phyloP scores from a whole-genome alignment of 768 basidiomycete genomes.

The Mycena vitilis region DNA sequence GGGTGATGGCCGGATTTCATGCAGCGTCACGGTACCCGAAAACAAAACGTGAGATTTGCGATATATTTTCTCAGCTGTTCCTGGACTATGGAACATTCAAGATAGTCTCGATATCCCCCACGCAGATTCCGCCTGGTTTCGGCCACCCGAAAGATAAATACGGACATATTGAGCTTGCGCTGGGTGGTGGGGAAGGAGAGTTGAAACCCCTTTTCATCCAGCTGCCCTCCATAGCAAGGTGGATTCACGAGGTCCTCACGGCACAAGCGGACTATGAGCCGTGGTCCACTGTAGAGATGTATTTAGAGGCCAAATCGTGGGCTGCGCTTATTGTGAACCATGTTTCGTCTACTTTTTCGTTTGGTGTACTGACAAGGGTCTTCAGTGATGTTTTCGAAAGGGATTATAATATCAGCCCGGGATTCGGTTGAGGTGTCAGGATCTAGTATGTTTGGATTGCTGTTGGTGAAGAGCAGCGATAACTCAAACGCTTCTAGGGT shows the following conservation, averaged over 20 bases:
- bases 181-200: background rate
- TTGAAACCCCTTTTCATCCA: background rate
- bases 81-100: background rate
- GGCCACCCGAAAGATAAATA: slow-evolving; percentile 1
- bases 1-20: background rate
- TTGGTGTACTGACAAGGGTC: background rate
- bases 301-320: background rate
- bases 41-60: too few species aligned
- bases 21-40: too few species aligned
- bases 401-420: background rate
- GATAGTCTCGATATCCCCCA: background rate
- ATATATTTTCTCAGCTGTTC: slow-evolving; percentile 3
- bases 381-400: background rate
- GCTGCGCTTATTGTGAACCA: background rate
- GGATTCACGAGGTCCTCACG: background rate
- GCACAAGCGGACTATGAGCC: background rate
- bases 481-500: background rate
- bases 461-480: background rate
- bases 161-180: background rate
- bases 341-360: background rate
- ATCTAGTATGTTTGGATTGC: background rate
- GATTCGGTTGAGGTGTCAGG: background rate
- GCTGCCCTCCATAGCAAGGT: background rate
- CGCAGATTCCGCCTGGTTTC: background rate
- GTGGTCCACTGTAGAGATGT: background rate